phyloP scores from a whole-genome alignment of 345 rosid species.

The Noccaea caerulescens region DNA sequence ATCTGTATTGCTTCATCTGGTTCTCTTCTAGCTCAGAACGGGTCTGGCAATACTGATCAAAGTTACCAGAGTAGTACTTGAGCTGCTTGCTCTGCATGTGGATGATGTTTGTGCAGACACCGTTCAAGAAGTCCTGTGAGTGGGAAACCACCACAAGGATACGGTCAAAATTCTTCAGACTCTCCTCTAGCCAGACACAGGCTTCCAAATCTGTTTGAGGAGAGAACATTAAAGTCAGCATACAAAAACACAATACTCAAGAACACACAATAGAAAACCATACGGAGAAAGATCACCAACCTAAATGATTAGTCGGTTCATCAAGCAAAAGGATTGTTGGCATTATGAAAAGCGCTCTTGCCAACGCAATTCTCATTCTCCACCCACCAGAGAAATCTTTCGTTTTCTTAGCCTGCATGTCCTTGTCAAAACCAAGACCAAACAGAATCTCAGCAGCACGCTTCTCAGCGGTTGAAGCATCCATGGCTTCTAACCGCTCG shows the following conservation, averaged over 20 bases:
- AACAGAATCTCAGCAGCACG: slow-evolving; percentile 95
- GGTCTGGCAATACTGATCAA: slow-evolving; percentile 94
- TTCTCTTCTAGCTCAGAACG: slow-evolving; percentile 95
- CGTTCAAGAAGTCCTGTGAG: slow-evolving; percentile 96
- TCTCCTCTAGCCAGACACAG: slow-evolving; percentile 98
- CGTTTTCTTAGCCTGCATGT: slow-evolving; percentile 92
- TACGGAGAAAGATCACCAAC: slow-evolving; percentile 42
- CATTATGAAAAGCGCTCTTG: slow-evolving; percentile 91
- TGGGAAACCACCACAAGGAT: slow-evolving; percentile 95
- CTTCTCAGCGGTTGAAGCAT: slow-evolving; percentile 97
- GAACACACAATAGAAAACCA: not conserved
- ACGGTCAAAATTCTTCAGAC: slow-evolving; percentile 84
- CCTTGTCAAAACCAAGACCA: slow-evolving; percentile 95
- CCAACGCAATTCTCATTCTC: slow-evolving; percentile 99
- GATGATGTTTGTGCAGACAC: slow-evolving; percentile 94
- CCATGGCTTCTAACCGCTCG: slow-evolving; percentile 91
- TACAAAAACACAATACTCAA: not conserved
- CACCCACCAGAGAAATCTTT: slow-evolving; percentile 98
- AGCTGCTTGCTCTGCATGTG: slow-evolving; percentile 93
- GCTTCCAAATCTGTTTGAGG: slow-evolving; percentile 85
- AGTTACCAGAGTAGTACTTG: slow-evolving; percentile 88
- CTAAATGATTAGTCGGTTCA: slow-evolving; percentile 98
- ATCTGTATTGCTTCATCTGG: slow-evolving; percentile 98
- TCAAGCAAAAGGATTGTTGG: slow-evolving; percentile 94
- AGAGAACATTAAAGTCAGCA: slow-evolving; percentile 9